Base-by-base conservation (phyloP, 305 asterid genomes). In the Fraxinus velutina region DNA sequence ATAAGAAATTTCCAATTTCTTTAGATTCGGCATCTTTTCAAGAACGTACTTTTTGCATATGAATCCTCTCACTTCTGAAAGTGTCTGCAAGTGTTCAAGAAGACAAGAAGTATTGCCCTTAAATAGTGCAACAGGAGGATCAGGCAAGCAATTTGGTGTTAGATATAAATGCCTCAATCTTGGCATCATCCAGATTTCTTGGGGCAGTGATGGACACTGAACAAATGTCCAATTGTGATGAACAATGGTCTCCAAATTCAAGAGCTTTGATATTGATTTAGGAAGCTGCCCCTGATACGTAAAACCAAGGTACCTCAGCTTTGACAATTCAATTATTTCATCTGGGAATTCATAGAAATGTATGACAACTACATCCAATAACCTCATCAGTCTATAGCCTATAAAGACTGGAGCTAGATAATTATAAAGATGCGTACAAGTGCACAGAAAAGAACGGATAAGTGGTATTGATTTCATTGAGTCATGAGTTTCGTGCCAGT, bases 231-330 rank as follows among this genome's bases (percentile, higher is more conserved):
- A 24, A 64, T 10, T 22, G 3, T 22, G 17, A 22, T 22, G 78
- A 22, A 50, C 55, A 2, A 80, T 17, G 27, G 83, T 80, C 33
- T 80, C 39, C 33, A 80, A 52, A 33, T 72, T 72, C 78, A 50
- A 73, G 15, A 80, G 83, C 24, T 9, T 34, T 12, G 55, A 73
- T 73, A 80, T 52, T 4, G 78, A 80, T 50, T 19, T 19, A 32
- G 83, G 83, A 47, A 80, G 27, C 15, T n/a, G 21, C 37, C 17
- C 6, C 2, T 13, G 19, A 73, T 32, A 55, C 17, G 62, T 70
- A 19, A 80, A 44, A 2, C 15, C 83, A 33, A 80, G 44, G 83
- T 73, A 80, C n/a, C 78, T 72, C 55, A 80, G 55, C 17, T 72
- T 80, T 13, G 36, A 27, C 37, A 32, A 52, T 10, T 73, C 9